These are phyloP conservation scores for Fagus sylvatica DNA, from an alignment of 306 rosid species.

Conservation along the genomic window DNA sequence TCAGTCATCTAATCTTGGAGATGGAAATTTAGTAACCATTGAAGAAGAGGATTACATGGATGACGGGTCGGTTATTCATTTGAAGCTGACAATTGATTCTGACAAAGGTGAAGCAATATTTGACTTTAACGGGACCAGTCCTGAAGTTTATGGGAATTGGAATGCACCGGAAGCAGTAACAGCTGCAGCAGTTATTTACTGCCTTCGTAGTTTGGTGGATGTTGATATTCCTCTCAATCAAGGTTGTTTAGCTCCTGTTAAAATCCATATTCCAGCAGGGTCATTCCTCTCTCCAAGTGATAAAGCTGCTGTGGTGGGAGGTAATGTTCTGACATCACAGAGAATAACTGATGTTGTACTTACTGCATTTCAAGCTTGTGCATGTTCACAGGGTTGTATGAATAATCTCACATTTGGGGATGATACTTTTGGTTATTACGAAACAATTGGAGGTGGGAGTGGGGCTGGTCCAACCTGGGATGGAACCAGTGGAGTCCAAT, in stretches of 20 bases:
- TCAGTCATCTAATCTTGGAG: constrained; percentile 28
- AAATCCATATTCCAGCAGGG: constrained; percentile 80
- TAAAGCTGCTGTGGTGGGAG: constrained; percentile 90
- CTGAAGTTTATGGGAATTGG: constrained; percentile 97
- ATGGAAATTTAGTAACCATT: constrained; percentile 40
- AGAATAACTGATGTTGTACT: constrained; percentile 89
- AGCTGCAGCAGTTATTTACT: constrained; percentile 90
- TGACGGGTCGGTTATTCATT: constrained; percentile 84
- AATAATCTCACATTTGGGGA: constrained; percentile 96
- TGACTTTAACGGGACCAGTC: constrained; percentile 73
- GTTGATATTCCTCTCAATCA: constrained; percentile 96
- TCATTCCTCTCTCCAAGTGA: constrained; percentile 94
- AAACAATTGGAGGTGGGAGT: constrained; percentile 95
- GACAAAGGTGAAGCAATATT: constrained; percentile 81
- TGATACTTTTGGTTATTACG: constrained; percentile 87
- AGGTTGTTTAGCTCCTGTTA: constrained; percentile 97
- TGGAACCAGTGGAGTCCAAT: constrained; percentile 89
- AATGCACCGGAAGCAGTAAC: constrained; percentile 96
- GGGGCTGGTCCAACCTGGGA: constrained; percentile 97
- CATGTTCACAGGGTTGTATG: constrained; percentile 99
- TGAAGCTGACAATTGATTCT: constrained; percentile 81
- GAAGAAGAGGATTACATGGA: constrained; percentile 98
- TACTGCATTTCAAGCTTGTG: constrained; percentile 92
- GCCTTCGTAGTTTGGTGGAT: constrained; percentile 82
- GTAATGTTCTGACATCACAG: constrained; percentile 94